These are phyloP conservation scores for Ilyonectria destructans DNA, from an alignment of 2,329 filamentous ascomycete genomes.

Conservation along the genomic window DNA sequence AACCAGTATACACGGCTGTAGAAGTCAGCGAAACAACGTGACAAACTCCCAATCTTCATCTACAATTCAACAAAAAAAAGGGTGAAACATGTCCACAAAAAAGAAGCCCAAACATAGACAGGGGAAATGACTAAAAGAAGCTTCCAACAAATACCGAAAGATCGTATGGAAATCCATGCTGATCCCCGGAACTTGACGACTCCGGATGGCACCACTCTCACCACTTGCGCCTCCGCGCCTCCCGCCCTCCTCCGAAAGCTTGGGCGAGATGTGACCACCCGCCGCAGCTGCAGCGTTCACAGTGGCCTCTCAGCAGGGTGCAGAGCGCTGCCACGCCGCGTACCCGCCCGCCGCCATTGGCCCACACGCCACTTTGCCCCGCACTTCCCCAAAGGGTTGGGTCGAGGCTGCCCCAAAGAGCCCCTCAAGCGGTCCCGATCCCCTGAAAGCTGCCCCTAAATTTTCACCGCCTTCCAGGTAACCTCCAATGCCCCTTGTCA, in stretches of 20 bases:
- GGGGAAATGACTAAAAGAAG: conserved; percentile 14
- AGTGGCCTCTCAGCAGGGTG: neutral
- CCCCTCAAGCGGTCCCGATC: conserved; percentile 34
- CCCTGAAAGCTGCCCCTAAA: conserved; percentile 45
- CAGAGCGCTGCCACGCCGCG: conserved; percentile 38
- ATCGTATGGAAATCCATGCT: conserved; percentile 48
- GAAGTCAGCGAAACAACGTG: neutral
- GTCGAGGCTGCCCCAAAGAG: neutral
- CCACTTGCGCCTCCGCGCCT: conserved; percentile 32
- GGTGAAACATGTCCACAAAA: neutral
- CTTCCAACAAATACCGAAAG: conserved; percentile 46
- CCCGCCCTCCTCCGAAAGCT: conserved; percentile 40
- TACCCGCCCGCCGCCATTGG: conserved; percentile 41
- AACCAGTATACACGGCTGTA: neutral
- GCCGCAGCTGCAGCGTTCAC: conserved; percentile 1
- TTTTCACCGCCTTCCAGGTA: conserved; percentile 50
- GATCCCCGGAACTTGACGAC: conserved; percentile 42
- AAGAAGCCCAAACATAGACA: neutral
- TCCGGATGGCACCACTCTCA: conserved; percentile 48
- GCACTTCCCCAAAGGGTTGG: conserved; percentile 24
- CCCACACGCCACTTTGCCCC: conserved; percentile 30
- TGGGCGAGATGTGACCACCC: neutral
- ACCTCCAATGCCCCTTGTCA: conserved; percentile 28
- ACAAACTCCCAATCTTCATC: neutral
- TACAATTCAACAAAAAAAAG: conserved; percentile 8